Conservation (phyloP, 176 grass and related monocot genomes). For the Poa annua region DNA sequence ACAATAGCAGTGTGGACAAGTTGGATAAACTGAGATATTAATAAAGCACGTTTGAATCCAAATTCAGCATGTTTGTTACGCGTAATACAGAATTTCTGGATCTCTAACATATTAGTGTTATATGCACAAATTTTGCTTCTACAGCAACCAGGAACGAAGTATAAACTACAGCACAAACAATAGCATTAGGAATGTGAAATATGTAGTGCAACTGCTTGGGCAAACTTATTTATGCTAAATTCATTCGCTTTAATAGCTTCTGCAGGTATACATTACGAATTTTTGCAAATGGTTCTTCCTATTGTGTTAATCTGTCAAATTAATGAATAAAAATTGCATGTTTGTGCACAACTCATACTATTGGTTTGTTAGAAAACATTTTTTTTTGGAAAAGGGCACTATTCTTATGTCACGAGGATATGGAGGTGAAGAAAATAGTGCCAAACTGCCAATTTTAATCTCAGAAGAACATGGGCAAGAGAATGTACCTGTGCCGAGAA, state of each 20-base stretch:
- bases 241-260: background rate
- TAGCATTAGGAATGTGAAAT: conserved; percentile 4
- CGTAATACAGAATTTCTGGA: background rate
- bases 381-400: background rate
- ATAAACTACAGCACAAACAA: background rate
- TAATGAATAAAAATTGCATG: background rate
- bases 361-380: background rate
- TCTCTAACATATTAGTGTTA: background rate
- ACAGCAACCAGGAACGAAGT: background rate
- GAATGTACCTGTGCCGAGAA: conserved; percentile 77
- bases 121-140: background rate
- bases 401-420: background rate
- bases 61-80: background rate
- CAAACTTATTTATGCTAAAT: background rate
- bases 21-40: background rate
- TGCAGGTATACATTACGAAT: background rate
- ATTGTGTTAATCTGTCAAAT: background rate
- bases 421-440: background rate
- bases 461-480: background rate
- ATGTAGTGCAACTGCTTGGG: background rate
- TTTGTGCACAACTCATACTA: background rate
- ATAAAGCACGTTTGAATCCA: background rate
- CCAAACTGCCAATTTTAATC: background rate
- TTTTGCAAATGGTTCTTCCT: background rate
- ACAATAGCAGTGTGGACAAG: background rate